phyloP scores from a whole-genome alignment of 306 rosid genomes.

The Quercus suber region DNA sequence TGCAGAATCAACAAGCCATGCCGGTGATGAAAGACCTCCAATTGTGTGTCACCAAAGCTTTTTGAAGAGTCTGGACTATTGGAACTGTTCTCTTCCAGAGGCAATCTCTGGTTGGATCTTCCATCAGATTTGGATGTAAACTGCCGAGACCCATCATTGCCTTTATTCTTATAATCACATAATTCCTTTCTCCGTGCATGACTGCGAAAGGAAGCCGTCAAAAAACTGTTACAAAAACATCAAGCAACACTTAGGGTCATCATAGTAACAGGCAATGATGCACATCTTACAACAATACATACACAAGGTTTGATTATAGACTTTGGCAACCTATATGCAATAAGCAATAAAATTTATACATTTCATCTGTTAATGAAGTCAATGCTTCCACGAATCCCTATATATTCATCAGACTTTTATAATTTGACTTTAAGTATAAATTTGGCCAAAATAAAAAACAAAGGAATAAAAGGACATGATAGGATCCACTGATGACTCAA shows the following conservation, averaged over 20 bases:
- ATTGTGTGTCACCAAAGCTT: slow-evolving; percentile 78
- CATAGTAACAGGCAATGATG: not conserved
- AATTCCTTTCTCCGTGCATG: slow-evolving; percentile 45
- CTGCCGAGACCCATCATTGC: slow-evolving; percentile 37
- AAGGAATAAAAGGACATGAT: not conserved
- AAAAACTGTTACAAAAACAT: slow-evolving; percentile 66
- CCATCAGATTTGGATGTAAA: slow-evolving; percentile 47
- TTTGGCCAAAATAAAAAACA: not conserved
- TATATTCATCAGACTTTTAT: not conserved
- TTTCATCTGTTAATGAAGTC: not conserved
- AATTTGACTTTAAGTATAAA: not conserved
- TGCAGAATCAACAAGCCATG: slow-evolving; percentile 88
- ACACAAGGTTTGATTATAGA: not conserved
- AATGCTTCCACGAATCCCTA: not conserved
- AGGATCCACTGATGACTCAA: not conserved
- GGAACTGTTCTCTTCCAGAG: slow-evolving; percentile 46
- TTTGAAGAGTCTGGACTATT: slow-evolving; percentile 63
- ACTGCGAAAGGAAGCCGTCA: slow-evolving; percentile 80
- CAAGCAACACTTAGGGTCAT: slow-evolving; percentile 38
- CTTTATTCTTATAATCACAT: slow-evolving; percentile 39
- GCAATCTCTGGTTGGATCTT: slow-evolving; percentile 43
- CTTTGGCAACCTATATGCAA: not conserved
- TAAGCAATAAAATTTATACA: not conserved
- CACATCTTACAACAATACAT: slow-evolving; percentile 4
- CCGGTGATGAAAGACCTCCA: slow-evolving; percentile 82